Base-by-base conservation (phyloP, 106 monocot species). In the Hemerocallis citrina region DNA sequence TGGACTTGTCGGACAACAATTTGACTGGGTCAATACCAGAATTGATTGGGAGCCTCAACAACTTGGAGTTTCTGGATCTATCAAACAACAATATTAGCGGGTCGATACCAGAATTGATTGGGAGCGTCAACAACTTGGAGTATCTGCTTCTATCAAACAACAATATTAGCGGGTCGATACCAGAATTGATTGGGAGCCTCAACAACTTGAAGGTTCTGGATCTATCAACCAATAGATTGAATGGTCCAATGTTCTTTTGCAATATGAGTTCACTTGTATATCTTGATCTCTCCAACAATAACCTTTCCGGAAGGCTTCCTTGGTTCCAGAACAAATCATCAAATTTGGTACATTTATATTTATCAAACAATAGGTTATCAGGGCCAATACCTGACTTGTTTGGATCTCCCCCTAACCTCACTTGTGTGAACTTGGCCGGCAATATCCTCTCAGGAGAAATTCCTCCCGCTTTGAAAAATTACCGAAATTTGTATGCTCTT, bases 11-110 rank as follows among this genome's bases (percentile, higher is more conserved):
- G 6, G 1, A 15, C 0, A 59, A 59, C 11, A n/a, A 16, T 37
- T 1, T 38, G 3, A 39, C 3, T 21, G 59, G 17, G 23, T 16
- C n/a, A 17, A 59, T 58, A 5, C 57, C 57, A 6, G 17, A 36
- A 58, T 28, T 3, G 10, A 34, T 58, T 15, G 32, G 57, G 16
- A 58, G 35, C n/a, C 32, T 58, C 13, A 33, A 15, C 3, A 16
- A 43, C 3, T 48, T 64, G 20, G 31, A 4, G 5, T 6, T 4
- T 65, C 52, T 77, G 59, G 69, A 74, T 27, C 34, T 66, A 13
- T n/a, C 35, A 0, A 40, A 62, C 23, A 82, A 77, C 49, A 29
- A 55, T 13, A 47, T 82, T 16, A 61, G 59, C 1, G 77, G 82
- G 1, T 12, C 59, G 20, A 60, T 77, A 5, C 73, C 77, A 1